These are phyloP conservation scores for Brasenia schreberi DNA, from an alignment of 164 flowering plant genomes.

Conservation along the genomic window DNA sequence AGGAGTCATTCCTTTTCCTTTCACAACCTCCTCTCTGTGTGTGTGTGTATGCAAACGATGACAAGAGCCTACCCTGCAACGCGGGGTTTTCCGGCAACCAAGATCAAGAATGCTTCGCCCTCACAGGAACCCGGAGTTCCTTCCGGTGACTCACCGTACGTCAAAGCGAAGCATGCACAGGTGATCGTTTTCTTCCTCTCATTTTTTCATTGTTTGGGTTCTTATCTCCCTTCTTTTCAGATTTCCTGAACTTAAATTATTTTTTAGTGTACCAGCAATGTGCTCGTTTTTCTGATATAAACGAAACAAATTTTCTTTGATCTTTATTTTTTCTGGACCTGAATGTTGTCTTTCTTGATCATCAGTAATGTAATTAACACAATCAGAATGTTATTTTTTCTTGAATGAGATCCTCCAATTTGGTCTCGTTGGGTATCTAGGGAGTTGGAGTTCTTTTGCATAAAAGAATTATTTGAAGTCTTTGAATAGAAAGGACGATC, in stretches of 20 bases:
- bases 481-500: too few relatives aligned
- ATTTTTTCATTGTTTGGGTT: not conserved
- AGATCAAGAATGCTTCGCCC: not conserved
- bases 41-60: not conserved
- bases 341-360: not conserved
- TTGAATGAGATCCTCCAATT: not conserved
- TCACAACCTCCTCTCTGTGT: not conserved
- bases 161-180: slow-evolving; percentile 86
- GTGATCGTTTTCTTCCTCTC: slow-evolving; percentile 15
- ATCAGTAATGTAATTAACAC: too few relatives aligned
- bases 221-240: not conserved
- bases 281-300: too few relatives aligned
- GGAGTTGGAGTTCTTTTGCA: too few relatives aligned
- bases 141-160: slow-evolving; percentile 68
- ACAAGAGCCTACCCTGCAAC: not conserved
- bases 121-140: slow-evolving; percentile 36
- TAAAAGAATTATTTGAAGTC: too few relatives aligned
- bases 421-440: not conserved
- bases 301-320: too few relatives aligned
- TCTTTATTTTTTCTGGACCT: too few relatives aligned
- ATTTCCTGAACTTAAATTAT: not conserved
- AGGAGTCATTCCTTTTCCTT: not conserved
- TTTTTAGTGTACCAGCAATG: not conserved
- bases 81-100: not conserved
- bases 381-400: not conserved